phyloP scores from a whole-genome alignment of 2,329 filamentous ascomycete genomes.

The Pleoardoris graminearum region DNA sequence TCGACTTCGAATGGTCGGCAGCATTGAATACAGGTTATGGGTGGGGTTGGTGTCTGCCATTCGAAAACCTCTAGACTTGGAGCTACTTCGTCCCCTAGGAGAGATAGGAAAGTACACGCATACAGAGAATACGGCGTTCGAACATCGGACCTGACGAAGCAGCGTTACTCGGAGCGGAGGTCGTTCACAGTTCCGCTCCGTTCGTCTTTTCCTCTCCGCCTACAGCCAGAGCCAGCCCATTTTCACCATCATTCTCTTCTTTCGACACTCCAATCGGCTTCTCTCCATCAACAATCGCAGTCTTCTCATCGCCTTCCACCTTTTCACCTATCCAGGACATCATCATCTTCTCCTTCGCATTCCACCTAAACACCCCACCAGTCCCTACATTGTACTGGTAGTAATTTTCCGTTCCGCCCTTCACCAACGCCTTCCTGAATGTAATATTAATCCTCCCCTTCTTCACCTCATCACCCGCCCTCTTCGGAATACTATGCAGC shows the following conservation, averaged over 20 bases:
- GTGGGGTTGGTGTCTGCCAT: too few relatives aligned
- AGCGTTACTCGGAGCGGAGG: too few relatives aligned
- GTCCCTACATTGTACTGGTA: constrained; percentile 80
- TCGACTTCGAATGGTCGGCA: background rate
- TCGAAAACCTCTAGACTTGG: too few relatives aligned
- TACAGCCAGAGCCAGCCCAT: background rate
- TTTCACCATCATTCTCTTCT: background rate
- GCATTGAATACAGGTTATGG: too few relatives aligned
- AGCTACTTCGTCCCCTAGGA: too few relatives aligned
- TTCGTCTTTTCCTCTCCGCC: too few relatives aligned
- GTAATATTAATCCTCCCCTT: constrained; percentile 75
- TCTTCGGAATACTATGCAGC: constrained; percentile 78
- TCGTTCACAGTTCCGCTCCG: too few relatives aligned
- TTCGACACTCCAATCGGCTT: background rate
- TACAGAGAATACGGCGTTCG: too few relatives aligned
- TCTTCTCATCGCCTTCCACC: constrained; percentile 1
- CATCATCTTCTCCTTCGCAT: constrained; percentile 59
- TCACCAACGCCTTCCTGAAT: constrained; percentile 71
- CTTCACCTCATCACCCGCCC: constrained; percentile 64
- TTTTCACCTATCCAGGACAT: constrained; percentile 33
- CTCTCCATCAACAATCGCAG: background rate
- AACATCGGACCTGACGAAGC: too few relatives aligned
- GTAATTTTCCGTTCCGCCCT: constrained; percentile 77
- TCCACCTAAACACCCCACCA: constrained; percentile 71
- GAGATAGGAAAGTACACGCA: too few relatives aligned